These are phyloP conservation scores for Cryptosporidium xiaoi DNA, from an alignment of 169 alveolate species.

Conservation along the genomic window DNA sequence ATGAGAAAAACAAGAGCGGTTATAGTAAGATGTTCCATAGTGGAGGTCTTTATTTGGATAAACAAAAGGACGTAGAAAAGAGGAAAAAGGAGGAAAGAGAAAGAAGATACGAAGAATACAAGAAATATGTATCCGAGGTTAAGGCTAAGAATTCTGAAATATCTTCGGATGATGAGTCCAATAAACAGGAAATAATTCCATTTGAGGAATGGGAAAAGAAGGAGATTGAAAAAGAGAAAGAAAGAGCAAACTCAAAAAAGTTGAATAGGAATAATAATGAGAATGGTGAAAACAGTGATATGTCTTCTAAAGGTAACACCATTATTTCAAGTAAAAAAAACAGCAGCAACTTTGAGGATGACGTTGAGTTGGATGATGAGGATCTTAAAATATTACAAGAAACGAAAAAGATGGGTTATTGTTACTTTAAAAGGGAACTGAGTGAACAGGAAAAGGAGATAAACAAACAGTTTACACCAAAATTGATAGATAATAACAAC, in stretches of 20 bases:
- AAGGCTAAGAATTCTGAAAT: slow-evolving; percentile 75
- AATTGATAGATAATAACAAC: slow-evolving; percentile 64
- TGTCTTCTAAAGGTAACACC: slow-evolving; percentile 46
- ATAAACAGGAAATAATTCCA: slow-evolving; percentile 64
- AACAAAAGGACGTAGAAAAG: slow-evolving; percentile 83
- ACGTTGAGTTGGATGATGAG: slow-evolving; percentile 85
- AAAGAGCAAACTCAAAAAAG: slow-evolving; percentile 77
- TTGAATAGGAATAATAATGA: slow-evolving; percentile 75
- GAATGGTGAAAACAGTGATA: slow-evolving; percentile 75
- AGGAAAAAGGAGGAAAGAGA: slow-evolving; percentile 78
- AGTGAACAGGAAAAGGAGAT: slow-evolving; percentile 77
- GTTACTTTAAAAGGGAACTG: slow-evolving; percentile 83
- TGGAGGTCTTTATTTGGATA: slow-evolving; percentile 79
- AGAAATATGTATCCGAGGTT: slow-evolving; percentile 76
- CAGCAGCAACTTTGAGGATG: slow-evolving; percentile 75
- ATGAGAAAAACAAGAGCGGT: slow-evolving; percentile 80
- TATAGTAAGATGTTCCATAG: slow-evolving; percentile 84
- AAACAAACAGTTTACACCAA: slow-evolving; percentile 72
- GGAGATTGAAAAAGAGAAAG: slow-evolving; percentile 79
- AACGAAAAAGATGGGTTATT: slow-evolving; percentile 88
- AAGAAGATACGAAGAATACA: slow-evolving; percentile 80
- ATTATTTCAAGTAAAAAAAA: slow-evolving; percentile 75
- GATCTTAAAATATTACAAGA: slow-evolving; percentile 85
- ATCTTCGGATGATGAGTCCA: slow-evolving; percentile 66
- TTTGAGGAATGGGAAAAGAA: slow-evolving; percentile 81